Base-by-base conservation (phyloP, 345 rosid genomes). In the Cardamine occulta region DNA sequence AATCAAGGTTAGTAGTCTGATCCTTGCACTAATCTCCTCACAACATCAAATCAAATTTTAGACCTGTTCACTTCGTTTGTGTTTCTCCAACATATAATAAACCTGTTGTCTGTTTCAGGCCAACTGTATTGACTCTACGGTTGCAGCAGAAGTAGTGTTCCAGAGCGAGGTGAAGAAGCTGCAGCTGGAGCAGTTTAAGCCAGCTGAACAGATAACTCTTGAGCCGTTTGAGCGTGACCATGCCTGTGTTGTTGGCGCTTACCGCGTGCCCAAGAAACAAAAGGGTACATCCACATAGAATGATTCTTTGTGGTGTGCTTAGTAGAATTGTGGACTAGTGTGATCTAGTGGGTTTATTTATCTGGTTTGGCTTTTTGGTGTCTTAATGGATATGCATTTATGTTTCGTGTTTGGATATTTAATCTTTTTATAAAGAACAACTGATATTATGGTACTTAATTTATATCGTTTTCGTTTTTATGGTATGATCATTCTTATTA, bases 191-290 rank as follows among this genome's bases (percentile, higher is more conserved):
- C 96, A 95, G 73, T 90, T 95, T 87, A 95, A 79, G 74, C 99
- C 99, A 11, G 74, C 78, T 0, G 98, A 95, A 55, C 98, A 95
- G 74, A 97, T 95, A 4, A 95, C 97, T 18, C 89, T 90, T 0
- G 99, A 92, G 86, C 97, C 98, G 0, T 95, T 88, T 54, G 99
- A 95, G 84, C 86, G 98, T 47, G 99, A 92, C 77, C 99, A 95
- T 71, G 98, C 98, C 3, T 92, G 98, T 72, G 99, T 95, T 2
- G 89, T 90, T 0, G 99, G 99, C 2, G 92, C 81, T 26, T 95
- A 95, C 80, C 84, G 99, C 0, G 42, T 90, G 93, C 90, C 97
- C 0, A 92, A 90, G 91, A 90, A 95, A 67, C 89, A 87, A 77
- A 89, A 88, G 74, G 75, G 80, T 59, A 49, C 82, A 53, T 52